Percentiles rank a stretch among this genome's conserved stretches.
phyloP scores from a whole-genome alignment of 2,329 filamentous ascomycete genomes.

The Lachnellula arida region DNA sequence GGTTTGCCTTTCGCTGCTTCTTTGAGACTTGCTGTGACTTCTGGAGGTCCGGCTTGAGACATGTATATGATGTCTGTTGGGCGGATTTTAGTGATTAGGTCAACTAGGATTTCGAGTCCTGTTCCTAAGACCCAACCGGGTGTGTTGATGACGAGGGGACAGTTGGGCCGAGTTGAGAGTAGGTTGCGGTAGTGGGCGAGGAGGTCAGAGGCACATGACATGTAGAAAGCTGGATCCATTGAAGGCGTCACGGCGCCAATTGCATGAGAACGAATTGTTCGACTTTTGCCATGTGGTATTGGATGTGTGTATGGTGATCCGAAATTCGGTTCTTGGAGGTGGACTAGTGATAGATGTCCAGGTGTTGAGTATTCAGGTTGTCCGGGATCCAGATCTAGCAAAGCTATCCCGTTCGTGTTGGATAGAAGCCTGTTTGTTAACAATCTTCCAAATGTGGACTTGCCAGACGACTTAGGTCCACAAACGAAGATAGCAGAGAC shows the following conservation, averaged over 20 bases:
- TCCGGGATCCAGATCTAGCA: conserved; percentile 70
- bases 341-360: conserved; percentile 64
- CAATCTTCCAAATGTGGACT: conserved; percentile 68
- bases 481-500: conserved; percentile 52
- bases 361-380: conserved; percentile 71
- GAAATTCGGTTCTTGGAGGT: conserved; percentile 57
- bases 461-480: conserved; percentile 68
- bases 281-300: conserved; percentile 31
- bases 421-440: conserved; percentile 59
- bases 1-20: conserved; percentile 36
- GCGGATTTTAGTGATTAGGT: conserved; percentile 48
- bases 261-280: conserved; percentile 57
- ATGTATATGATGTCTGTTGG: conserved; percentile 65
- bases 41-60: conserved; percentile 56
- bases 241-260: conserved; percentile 61
- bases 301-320: conserved; percentile 64
- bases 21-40: conserved; percentile 50
- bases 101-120: conserved; percentile 59
- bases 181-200: conserved; percentile 50
- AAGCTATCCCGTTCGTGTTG: conserved; percentile 39
- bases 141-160: conserved; percentile 66
- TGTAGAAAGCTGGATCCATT: conserved; percentile 62
- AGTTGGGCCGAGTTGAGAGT: conserved; percentile 35
- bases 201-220: conserved; percentile 60
- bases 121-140: conserved; percentile 70